These are phyloP conservation scores for Phytophthora melonis DNA, from an alignment of 352 stramenopile species.

Conservation along the genomic window DNA sequence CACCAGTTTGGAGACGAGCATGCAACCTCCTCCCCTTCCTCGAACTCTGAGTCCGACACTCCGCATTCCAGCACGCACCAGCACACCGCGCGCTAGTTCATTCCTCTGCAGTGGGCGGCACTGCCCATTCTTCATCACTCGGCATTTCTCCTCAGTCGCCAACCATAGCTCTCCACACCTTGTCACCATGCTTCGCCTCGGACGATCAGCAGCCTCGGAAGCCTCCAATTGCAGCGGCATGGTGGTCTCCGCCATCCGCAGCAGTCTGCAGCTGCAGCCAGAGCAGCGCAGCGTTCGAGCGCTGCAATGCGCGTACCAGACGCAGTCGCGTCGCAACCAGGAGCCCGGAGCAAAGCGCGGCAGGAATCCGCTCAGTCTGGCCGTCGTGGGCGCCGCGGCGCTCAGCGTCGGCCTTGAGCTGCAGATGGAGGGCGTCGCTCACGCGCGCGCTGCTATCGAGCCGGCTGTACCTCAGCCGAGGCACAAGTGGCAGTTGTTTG, in stretches of 20 bases:
- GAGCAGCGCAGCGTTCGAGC: conserved; percentile 24
- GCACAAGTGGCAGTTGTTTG: conserved; percentile 69
- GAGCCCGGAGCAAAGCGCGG: conserved; percentile 22
- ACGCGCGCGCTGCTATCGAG: conserved; percentile 54
- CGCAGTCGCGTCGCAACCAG: conserved; percentile 32
- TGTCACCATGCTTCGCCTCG: conserved; percentile 38
- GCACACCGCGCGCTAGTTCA: too few species aligned
- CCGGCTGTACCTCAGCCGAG: conserved; percentile 9
- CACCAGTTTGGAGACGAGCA: conserved; percentile 10
- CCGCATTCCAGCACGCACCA: conserved; percentile 10
- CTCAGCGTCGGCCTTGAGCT: conserved; percentile 53
- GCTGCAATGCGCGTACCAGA: conserved; percentile 47
- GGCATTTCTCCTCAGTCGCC: neutral
- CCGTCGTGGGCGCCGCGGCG: conserved; percentile 56
- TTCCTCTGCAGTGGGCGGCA: neutral
- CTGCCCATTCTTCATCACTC: conserved; percentile 1
- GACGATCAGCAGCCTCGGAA: conserved; percentile 34
- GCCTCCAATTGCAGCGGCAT: conserved; percentile 22
- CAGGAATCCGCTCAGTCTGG: conserved; percentile 48
- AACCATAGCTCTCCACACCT: conserved; percentile 12
- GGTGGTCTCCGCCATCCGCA: conserved; percentile 24
- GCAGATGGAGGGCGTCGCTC: conserved; percentile 44
- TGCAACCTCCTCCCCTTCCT: conserved; percentile 25
- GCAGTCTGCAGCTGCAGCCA: conserved; percentile 25
- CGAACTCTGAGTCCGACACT: conserved; percentile 21